Evolutionary conservation across 2,329 filamentous ascomycete species (phyloP), one percentile per base, ranked within the genome.

Genomic region (Pyrenophora graminea): DNA sequence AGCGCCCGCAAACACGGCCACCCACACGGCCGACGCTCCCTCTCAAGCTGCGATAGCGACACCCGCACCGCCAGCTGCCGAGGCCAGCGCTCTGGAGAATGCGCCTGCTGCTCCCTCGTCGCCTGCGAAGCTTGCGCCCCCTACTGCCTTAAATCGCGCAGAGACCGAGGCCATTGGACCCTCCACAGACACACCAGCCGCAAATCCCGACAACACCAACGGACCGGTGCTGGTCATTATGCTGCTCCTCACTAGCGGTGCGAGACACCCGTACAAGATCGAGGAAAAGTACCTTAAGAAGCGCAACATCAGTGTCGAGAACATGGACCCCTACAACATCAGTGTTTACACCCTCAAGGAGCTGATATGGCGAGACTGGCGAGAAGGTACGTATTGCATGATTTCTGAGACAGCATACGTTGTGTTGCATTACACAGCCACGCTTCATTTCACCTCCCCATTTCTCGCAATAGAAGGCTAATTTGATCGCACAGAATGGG

Each of bases 321-420:
- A 87, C 27, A 75, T 83, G 62, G 91, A 97, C 68, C 91, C 91
- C 1, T 92, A 91, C 69, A 89, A 87, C 69, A 91, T 97, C 75
- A 96, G 90, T 61, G 88, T 96, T 43, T 96, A 97, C 71, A 96
- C 90, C 3, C 78, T 97, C 59, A 97, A 97, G 75, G 91, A 97
- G 76, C 78, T 97, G 68, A 96, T 97, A 70, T 83, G 94, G 78
- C 83, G 90, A 64, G 92, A 97, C 72, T 97, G 93, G 93, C 82
- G 91, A 62, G 87, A 86, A 64, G 90, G 82, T 83, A 76, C 48
- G 70, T 60, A 48, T 46, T 17, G 31, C 39, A 40, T 36, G 17
- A 30, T 36, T 13, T 38, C 44, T 9, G 18, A 33, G 10, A 21
- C 17, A 37, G 17, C 15, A 13, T 12, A 12, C 37, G n/a, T 38